Conservation (phyloP, 106 monocot genomes). For the Ottelia alismoides region DNA sequence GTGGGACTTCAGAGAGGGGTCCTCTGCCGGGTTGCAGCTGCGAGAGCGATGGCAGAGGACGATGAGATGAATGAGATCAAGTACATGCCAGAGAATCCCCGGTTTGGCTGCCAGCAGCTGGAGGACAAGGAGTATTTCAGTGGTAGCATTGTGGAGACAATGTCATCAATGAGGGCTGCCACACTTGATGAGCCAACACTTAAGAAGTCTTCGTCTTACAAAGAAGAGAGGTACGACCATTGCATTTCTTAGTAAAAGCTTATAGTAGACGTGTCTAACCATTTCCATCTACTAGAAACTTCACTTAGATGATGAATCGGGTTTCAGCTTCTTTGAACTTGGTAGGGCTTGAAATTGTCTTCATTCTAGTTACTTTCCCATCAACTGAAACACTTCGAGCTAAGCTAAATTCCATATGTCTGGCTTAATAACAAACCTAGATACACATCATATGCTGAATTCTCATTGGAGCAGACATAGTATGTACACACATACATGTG, state of each 20-base stretch:
- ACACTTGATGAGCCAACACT: slow-evolving; percentile 25
- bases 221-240: slow-evolving; percentile 53
- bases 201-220: slow-evolving; percentile 67
- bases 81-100: slow-evolving; percentile 29
- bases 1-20: slow-evolving; percentile 18
- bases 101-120: slow-evolving; percentile 23
- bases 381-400: no score
- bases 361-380: no score
- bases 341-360: no score
- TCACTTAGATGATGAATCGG: neutral
- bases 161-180: neutral
- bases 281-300: neutral
- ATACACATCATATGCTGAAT: no score
- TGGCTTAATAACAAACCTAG: no score
- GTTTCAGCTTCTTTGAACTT: slow-evolving; percentile 5
- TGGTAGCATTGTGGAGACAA: slow-evolving; percentile 78
- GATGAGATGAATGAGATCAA: slow-evolving; percentile 3
- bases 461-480: no score
- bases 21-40: slow-evolving; percentile 27
- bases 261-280: no score
- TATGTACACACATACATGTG: no score
- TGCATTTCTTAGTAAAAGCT: neutral
- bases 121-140: slow-evolving; percentile 96
- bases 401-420: no score
- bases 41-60: slow-evolving; percentile 13